These are phyloP conservation scores for Fusarium sp. DNA, from an alignment of 2,329 filamentous ascomycete genomes.

Conservation along the genomic window DNA sequence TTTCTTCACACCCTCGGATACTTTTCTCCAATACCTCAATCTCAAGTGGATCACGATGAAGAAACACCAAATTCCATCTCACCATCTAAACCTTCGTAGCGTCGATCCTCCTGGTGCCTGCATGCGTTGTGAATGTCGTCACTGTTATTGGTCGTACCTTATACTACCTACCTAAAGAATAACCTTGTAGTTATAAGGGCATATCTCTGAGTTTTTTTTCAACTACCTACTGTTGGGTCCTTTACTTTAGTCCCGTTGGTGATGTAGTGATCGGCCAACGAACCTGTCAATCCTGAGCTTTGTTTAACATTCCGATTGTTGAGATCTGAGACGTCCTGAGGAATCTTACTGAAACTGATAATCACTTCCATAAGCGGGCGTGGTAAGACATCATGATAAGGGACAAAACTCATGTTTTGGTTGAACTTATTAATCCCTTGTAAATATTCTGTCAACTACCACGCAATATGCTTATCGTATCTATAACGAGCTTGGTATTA, in stretches of 20 bases:
- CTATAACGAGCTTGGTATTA: slow-evolving; percentile 39
- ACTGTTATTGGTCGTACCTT: too few relatives aligned
- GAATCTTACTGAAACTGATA: slow-evolving; percentile 1
- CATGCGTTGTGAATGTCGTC: slow-evolving; percentile 27
- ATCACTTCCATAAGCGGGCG: background rate
- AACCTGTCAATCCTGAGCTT: slow-evolving; percentile 18
- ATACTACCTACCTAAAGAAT: too few relatives aligned
- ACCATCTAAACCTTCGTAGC: slow-evolving; percentile 10
- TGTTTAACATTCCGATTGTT: background rate
- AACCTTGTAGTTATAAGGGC: too few relatives aligned
- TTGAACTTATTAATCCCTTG: slow-evolving; percentile 13
- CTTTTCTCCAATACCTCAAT: slow-evolving; percentile 2
- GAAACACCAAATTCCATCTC: slow-evolving; percentile 23
- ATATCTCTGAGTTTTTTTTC: too few relatives aligned
- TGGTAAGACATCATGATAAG: background rate
- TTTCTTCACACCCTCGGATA: slow-evolving; percentile 11
- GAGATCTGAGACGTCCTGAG: slow-evolving; percentile 12
- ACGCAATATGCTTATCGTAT: slow-evolving; percentile 26
- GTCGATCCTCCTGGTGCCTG: slow-evolving; percentile 29
- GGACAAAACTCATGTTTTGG: background rate
- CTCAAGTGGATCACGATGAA: slow-evolving; percentile 18
- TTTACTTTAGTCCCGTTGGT: slow-evolving; percentile 18
- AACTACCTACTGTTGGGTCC: too few relatives aligned
- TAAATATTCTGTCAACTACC: slow-evolving; percentile 16
- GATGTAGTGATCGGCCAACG: slow-evolving; percentile 22